Evolutionary conservation across 805 yeast genomes (phyloP).

Genomic region (Saccharomyces mikatae): DNA sequence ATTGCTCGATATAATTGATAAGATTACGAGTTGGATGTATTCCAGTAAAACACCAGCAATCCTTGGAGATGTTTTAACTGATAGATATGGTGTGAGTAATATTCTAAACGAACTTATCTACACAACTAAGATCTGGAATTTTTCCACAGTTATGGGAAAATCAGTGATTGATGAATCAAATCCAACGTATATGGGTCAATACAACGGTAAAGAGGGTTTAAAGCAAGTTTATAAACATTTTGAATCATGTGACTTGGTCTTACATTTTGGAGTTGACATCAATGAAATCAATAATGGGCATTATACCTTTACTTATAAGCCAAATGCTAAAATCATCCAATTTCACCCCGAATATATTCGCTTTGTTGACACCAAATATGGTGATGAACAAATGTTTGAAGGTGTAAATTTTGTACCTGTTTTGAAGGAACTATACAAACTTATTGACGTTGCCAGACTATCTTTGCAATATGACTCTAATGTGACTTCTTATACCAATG

Average conservation of each 20-base stretch:
- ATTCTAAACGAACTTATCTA: conserved; percentile 42
- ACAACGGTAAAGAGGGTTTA: conserved; percentile 52
- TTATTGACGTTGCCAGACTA: conserved; percentile 29
- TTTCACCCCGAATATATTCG: conserved; percentile 48
- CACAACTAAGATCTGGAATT: conserved; percentile 42
- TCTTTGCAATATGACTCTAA: conserved; percentile 13
- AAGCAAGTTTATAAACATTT: conserved; percentile 41
- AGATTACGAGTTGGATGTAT: conserved; percentile 45
- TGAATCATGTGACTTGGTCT: conserved; percentile 54
- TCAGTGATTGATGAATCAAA: conserved; percentile 65
- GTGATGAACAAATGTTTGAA: conserved; percentile 24
- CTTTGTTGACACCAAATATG: conserved; percentile 31
- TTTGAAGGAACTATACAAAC: conserved; percentile 35
- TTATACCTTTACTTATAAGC: conserved; percentile 41
- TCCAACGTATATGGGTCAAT: conserved; percentile 60
- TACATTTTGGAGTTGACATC: conserved; percentile 60
- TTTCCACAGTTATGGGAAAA: conserved; percentile 61
- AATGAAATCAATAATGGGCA: conserved; percentile 68
- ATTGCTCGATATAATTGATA: conserved; percentile 31
- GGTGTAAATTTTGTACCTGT: conserved; percentile 46
- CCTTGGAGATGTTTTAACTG: conserved; percentile 62
- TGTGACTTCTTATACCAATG: conserved; percentile 19
- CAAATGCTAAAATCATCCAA: conserved; percentile 36
- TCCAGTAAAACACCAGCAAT: conserved; percentile 52
- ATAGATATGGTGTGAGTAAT: conserved; percentile 46